phyloP scores from a whole-genome alignment of 441 rosid species.

The Populus hybrid region DNA sequence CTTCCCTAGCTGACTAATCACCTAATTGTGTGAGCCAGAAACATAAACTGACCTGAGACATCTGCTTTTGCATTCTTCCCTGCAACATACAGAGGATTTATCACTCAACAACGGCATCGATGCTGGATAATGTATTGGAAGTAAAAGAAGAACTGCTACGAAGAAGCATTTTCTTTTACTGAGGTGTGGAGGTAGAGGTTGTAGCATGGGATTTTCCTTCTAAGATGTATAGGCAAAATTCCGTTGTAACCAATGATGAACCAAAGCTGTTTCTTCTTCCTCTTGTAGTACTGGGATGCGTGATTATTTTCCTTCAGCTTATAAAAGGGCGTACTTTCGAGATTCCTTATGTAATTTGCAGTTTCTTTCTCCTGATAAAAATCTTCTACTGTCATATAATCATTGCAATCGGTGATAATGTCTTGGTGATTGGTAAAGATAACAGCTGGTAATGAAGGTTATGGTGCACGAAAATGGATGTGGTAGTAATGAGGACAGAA shows the following conservation, averaged over 20 bases:
- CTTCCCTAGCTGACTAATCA: conserved; percentile 8
- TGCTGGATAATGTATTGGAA: neutral
- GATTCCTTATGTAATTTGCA: neutral
- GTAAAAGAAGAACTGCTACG: neutral
- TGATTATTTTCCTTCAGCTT: neutral
- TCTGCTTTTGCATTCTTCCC: neutral
- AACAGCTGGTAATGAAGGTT: neutral
- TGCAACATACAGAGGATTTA: neutral
- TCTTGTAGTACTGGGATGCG: neutral
- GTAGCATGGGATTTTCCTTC: neutral
- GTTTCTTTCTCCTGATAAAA: neutral
- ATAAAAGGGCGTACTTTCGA: neutral
- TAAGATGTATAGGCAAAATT: neutral
- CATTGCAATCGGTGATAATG: neutral
- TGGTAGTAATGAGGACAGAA: neutral
- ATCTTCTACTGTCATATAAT: neutral
- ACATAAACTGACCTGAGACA: neutral
- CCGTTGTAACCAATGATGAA: neutral
- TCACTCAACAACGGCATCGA: neutral
- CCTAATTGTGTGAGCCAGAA: neutral
- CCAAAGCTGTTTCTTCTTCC: neutral
- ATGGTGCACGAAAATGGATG: neutral
- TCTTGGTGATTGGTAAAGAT: neutral
- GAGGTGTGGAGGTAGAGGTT: neutral
- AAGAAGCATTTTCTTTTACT: neutral